A percentile compares a stretch with the other conserved stretches of the same genome.
Conservation (phyloP, 441 rosid genomes). For the Metrosideros polymorpha region DNA sequence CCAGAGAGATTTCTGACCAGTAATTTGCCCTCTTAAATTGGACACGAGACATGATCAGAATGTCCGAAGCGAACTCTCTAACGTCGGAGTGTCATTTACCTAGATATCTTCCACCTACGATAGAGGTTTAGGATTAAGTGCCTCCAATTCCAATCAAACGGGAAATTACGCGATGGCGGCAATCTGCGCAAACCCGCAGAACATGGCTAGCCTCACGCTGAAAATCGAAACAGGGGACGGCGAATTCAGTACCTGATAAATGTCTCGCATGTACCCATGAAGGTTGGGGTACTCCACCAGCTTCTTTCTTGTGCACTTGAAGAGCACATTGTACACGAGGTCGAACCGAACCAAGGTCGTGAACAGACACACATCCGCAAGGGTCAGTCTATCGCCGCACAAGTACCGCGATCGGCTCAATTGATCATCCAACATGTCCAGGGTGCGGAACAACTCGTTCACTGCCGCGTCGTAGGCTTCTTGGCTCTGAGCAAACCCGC, state of each 20-base stretch:
- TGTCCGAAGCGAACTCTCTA: neutral
- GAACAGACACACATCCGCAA: slow-evolving; percentile 70
- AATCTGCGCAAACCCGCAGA: neutral
- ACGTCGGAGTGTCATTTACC: neutral
- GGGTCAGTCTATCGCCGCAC: slow-evolving; percentile 58
- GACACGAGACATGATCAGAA: neutral
- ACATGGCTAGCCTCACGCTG: neutral
- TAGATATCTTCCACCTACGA: neutral
- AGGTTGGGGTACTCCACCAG: slow-evolving; percentile 62
- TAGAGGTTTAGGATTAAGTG: neutral
- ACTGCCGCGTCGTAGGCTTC: slow-evolving; percentile 75
- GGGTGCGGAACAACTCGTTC: slow-evolving; percentile 38
- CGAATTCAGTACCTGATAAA: slow-evolving; percentile 48
- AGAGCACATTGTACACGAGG: slow-evolving; percentile 60
- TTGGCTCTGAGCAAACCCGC: slow-evolving; percentile 88
- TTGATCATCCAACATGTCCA: slow-evolving; percentile 54
- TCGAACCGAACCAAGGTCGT: slow-evolving; percentile 84
- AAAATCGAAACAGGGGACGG: neutral
- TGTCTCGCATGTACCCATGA: slow-evolving; percentile 53
- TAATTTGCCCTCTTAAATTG: neutral
- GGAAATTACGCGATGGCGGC: neutral
- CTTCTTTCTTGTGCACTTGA: slow-evolving; percentile 84
- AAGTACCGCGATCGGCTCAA: slow-evolving; percentile 47
- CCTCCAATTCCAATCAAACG: neutral
- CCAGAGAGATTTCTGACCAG: neutral